Conservation (phyloP, 176 grass and related monocot genomes). For the Carex pumila region DNA sequence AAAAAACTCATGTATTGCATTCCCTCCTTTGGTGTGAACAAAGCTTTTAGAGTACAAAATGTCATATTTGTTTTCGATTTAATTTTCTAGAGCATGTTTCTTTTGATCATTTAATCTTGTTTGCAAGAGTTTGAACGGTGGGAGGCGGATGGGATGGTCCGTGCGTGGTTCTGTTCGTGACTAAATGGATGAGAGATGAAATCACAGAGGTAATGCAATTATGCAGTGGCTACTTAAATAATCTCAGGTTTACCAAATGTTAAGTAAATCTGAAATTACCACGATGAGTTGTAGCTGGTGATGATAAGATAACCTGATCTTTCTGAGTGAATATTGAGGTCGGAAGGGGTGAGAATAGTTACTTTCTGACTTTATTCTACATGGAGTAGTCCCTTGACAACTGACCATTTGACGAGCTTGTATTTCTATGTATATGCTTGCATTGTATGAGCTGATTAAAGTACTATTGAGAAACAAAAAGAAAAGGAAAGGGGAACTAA, state of each 20-base stretch:
- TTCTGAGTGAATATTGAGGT: background rate
- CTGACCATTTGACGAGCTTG: background rate
- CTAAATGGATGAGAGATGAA: conserved; percentile 9
- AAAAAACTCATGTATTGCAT: conserved; percentile 47
- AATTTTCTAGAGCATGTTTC: conserved; percentile 32
- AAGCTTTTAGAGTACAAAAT: conserved; percentile 32
- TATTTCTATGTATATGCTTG: background rate
- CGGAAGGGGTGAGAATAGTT: background rate
- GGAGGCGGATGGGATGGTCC: conserved; percentile 14
- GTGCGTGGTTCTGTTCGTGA: conserved; percentile 4
- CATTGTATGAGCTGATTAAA: background rate
- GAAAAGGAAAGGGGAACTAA: background rate
- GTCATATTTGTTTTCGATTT: conserved; percentile 29
- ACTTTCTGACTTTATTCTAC: background rate
- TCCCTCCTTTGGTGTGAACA: conserved; percentile 34
- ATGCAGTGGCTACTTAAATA: conserved; percentile 14
- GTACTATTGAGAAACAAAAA: background rate
- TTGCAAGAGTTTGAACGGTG: conserved; percentile 89
- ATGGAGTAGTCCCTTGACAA: background rate
- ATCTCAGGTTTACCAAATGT: conserved; percentile 9
- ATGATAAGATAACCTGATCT: background rate
- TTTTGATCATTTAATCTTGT: conserved; percentile 73
- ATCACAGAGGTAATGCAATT: conserved; percentile 17
- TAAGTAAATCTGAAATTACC: conserved; percentile 7
- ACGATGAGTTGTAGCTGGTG: background rate